A percentile compares a stretch with the other conserved stretches of the same genome.
Evolutionary conservation across 2,329 filamentous ascomycete species (phyloP).

Genomic region (Fusarium poae): DNA sequence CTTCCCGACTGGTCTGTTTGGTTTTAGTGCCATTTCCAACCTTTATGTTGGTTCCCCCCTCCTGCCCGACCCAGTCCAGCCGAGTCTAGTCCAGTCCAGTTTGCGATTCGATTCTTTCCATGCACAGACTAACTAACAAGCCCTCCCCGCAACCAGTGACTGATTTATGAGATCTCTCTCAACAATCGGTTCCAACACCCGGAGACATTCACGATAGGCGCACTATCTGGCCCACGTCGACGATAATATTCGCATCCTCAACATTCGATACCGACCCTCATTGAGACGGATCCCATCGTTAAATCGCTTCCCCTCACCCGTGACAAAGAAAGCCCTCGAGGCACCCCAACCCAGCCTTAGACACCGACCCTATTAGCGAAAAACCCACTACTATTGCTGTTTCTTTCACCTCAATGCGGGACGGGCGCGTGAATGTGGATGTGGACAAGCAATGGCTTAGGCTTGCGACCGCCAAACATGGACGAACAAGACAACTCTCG

Average conservation of each 20-base stretch:
- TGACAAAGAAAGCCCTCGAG: slow-evolving; percentile 25
- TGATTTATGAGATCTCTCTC: slow-evolving; percentile 29
- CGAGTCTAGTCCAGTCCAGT: slow-evolving; percentile 4
- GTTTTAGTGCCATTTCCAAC: slow-evolving; percentile 9
- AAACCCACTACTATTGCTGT: slow-evolving; percentile 19
- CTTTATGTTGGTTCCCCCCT: neutral
- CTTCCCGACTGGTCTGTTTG: slow-evolving; percentile 3
- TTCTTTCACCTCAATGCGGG: slow-evolving; percentile 50
- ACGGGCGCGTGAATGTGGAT: slow-evolving; percentile 54
- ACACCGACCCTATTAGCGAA: slow-evolving; percentile 12
- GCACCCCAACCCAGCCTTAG: slow-evolving; percentile 20
- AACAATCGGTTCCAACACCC: slow-evolving; percentile 21
- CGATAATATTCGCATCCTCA: slow-evolving; percentile 2
- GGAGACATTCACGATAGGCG: slow-evolving; percentile 18
- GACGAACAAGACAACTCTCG: slow-evolving; percentile 57
- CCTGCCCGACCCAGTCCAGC: neutral
- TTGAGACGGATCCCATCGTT: slow-evolving; percentile 1
- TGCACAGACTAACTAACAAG: slow-evolving; percentile 41
- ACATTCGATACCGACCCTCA: neutral
- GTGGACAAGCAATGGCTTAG: slow-evolving; percentile 61
- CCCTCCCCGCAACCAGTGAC: slow-evolving; percentile 46
- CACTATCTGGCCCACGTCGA: slow-evolving; percentile 8
- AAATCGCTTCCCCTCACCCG: slow-evolving; percentile 11
- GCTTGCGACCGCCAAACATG: slow-evolving; percentile 61
- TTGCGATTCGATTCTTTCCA: slow-evolving; percentile 31